Percentiles rank a stretch among this genome's conserved stretches.
phyloP scores from a whole-genome alignment of 2,329 filamentous ascomycete species.

The Penicillium sclerotigenum region DNA sequence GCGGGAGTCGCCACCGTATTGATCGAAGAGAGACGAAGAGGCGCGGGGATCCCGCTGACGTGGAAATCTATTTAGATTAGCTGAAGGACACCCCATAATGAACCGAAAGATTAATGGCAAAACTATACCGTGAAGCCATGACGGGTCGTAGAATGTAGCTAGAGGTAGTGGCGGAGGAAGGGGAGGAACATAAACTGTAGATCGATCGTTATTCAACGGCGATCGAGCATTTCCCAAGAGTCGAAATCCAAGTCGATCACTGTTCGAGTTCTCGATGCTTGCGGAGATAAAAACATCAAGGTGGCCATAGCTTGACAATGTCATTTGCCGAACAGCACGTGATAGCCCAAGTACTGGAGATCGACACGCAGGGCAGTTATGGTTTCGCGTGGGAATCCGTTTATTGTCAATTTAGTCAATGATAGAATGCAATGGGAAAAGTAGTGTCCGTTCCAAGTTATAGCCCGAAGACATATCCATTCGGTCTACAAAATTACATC shows the following conservation, averaged over 20 bases:
- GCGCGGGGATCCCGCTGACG: constrained; percentile 63
- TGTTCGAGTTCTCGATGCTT: constrained; percentile 13
- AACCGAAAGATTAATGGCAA: not conserved
- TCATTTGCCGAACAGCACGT: constrained; percentile 15
- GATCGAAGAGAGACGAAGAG: constrained; percentile 70
- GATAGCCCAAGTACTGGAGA: constrained; percentile 10
- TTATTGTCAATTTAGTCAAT: not conserved
- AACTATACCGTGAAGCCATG: constrained; percentile 39
- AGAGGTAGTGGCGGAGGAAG: not conserved
- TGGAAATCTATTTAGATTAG: constrained; percentile 55
- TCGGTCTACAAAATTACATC: not conserved
- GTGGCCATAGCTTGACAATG: constrained; percentile 26
- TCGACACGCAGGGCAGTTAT: not conserved
- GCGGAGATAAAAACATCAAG: constrained; percentile 23
- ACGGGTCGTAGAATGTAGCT: constrained; percentile 11
- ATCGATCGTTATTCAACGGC: not conserved
- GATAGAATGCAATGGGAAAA: not conserved
- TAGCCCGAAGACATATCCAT: too few species aligned
- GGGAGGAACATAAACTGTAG: not conserved
- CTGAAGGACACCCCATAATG: not conserved
- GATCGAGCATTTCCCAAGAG: constrained; percentile 10
- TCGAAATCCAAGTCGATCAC: not conserved
- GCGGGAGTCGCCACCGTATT: constrained; percentile 60
- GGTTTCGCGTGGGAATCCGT: not conserved
- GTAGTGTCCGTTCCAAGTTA: not conserved